Evolutionary conservation across 2,329 filamentous ascomycete genomes (phyloP), one percentile per base, ranked within the genome.

Genomic region (Tolypocladium sp.): DNA sequence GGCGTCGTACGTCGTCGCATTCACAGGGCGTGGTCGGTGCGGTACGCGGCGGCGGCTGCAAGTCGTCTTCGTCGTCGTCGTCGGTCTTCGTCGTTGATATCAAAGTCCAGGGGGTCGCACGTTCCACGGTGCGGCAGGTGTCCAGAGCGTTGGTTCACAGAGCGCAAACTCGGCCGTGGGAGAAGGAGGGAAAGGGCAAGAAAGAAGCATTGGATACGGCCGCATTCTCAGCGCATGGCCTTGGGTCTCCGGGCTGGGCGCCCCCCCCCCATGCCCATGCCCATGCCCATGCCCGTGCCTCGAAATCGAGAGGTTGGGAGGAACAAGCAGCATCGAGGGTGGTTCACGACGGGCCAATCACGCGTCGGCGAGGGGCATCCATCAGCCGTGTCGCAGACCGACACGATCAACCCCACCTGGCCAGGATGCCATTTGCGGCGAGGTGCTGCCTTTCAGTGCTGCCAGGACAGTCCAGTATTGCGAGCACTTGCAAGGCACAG

Each of bases 221-320:
- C 27, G 49, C 49, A 52, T 52, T 2, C 27, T n/a, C 49, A 17
- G 17, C 46, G 46, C 46, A 51, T 51, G 49, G 17, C 49, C 30
- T 33, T n/a, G 27, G 46, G 46, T 33, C 46, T 30, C 49, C 30
- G 1, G 30, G 49, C 49, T 22, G 49, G 30, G 20, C 7, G 3
- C 46, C 46, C 30, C 27, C 22, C 42, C 42, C 42, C 44, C 42
- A 27, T 13, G 42, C 42, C 13, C 44, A 49, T 20, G 15, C 15
- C 13, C 25, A 17, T 30, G 15, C 44, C 25, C 44, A 49, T 27
- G 44, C 13, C 44, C 25, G 7, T 49, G 44, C 25, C 49, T 46
- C 52, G 55, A 60, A 62, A 59, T 62, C 40, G 59, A 61, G 61
- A 62, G 61, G 61, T 61, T 62, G 61, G 61, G 61, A 38, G 37